Conservation (phyloP, 192 early-diverging fungal genomes). For the Obelidium mucronatum region DNA sequence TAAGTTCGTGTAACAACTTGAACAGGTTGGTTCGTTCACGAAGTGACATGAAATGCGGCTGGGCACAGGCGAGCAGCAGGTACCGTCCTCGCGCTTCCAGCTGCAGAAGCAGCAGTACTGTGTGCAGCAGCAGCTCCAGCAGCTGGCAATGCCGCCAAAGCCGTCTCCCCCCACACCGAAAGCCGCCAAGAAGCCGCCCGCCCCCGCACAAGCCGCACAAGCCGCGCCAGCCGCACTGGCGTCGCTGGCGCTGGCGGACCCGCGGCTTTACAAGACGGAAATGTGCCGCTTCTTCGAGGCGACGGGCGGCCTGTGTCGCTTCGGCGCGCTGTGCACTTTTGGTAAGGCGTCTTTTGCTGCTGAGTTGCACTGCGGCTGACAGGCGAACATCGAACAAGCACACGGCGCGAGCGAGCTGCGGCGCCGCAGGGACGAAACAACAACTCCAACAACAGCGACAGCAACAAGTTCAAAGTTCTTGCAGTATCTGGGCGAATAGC, state of each 20-base stretch:
- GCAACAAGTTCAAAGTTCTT: neutral
- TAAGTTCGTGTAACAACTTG: too few relatives aligned
- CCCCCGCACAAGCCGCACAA: neutral
- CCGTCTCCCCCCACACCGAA: too few relatives aligned
- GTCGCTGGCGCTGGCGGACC: constrained; percentile 1
- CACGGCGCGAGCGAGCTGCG: constrained; percentile 22
- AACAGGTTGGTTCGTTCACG: constrained; percentile 32
- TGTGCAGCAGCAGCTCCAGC: neutral
- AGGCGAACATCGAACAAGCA: neutral
- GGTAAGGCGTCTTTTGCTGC: neutral
- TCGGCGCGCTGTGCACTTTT: constrained; percentile 18
- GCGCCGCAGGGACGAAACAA: constrained; percentile 14
- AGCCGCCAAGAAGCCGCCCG: neutral
- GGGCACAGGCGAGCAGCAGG: neutral
- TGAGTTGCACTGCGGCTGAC: neutral
- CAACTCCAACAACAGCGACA: too few relatives aligned
- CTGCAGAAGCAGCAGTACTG: neutral
- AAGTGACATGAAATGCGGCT: constrained; percentile 14
- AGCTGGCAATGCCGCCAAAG: neutral
- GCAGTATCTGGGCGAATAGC: neutral
- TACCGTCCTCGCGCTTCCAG: too few relatives aligned
- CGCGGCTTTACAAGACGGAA: constrained; percentile 31
- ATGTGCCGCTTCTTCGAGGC: constrained; percentile 26
- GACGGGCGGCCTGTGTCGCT: constrained; percentile 8
- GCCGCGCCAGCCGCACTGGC: neutral